These are phyloP conservation scores for Suhomyces vadensis DNA, from an alignment of 805 yeast species.

Conservation along the genomic window DNA sequence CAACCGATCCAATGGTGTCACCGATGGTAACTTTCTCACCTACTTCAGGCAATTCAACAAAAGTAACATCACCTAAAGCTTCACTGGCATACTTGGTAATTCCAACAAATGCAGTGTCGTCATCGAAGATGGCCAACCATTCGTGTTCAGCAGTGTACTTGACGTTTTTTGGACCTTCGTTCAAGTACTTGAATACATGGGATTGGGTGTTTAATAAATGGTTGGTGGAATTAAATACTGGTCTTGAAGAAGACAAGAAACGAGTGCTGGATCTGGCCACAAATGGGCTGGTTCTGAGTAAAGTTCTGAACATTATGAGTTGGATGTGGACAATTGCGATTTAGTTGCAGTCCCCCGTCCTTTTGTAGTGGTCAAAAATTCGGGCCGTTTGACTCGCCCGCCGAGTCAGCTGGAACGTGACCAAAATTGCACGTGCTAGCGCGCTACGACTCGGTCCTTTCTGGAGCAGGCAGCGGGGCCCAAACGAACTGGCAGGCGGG, in stretches of 20 bases:
- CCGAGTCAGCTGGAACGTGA: too few species aligned
- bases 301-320: slow-evolving; percentile 12
- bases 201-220: slow-evolving; percentile 40
- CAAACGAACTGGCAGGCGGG: too few species aligned
- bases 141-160: slow-evolving; percentile 90
- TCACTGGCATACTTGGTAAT: slow-evolving; percentile 94
- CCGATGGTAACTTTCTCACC: slow-evolving; percentile 64
- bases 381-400: neutral
- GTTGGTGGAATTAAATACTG: slow-evolving; percentile 27
- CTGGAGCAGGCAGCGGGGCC: too few species aligned
- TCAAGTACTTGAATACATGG: slow-evolving; percentile 39
- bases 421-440: too few species aligned
- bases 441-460: too few species aligned
- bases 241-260: slow-evolving; percentile 15
- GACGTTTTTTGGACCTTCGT: slow-evolving; percentile 47
- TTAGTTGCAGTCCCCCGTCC: neutral
- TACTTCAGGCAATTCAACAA: slow-evolving; percentile 82
- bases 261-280: slow-evolving; percentile 11
- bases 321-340: neutral
- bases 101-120: slow-evolving; percentile 82
- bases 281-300: slow-evolving; percentile 10
- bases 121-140: slow-evolving; percentile 86
- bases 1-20: slow-evolving; percentile 89
- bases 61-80: slow-evolving; percentile 96
- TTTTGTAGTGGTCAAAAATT: neutral